These are phyloP conservation scores for Trametes hirsuta DNA, from an alignment of 1,284 basidiomycete genomes.

Conservation along the genomic window DNA sequence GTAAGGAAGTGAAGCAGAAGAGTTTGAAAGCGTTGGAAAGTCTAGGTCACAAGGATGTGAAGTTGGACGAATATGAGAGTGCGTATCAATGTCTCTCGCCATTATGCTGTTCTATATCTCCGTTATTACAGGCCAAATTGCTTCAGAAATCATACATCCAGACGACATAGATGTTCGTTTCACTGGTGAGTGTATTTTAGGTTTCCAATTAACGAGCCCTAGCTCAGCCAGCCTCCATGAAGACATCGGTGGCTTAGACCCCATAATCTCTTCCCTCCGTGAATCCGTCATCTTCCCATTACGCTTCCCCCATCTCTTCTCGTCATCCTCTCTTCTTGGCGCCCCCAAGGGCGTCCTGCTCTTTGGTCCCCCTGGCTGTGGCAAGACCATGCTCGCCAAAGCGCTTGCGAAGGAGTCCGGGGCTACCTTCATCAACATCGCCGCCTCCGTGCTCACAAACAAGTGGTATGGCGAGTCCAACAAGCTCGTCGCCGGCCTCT, in stretches of 20 bases:
- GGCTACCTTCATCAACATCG: conserved; percentile 95
- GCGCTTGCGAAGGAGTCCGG: conserved; percentile 96
- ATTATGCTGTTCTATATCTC: conserved; percentile 1
- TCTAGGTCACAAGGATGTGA: conserved; percentile 71
- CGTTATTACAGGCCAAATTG: conserved; percentile 63
- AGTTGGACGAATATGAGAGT: conserved; percentile 85
- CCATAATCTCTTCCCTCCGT: conserved; percentile 88
- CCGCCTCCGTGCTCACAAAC: conserved; percentile 79
- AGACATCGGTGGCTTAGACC: conserved; percentile 96
- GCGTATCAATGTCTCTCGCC: conserved; percentile 31
- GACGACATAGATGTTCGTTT: conserved; percentile 82
- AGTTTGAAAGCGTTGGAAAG: conserved; percentile 73
- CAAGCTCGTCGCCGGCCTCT: conserved; percentile 91
- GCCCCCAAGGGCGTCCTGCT: conserved; percentile 85
- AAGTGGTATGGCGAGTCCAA: conserved; percentile 99
- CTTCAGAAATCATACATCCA: conserved; percentile 84
- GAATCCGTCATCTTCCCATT: conserved; percentile 98
- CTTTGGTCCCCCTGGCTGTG: conserved; percentile 91
- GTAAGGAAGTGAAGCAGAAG: conserved; percentile 68
- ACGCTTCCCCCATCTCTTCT: conserved; percentile 90
- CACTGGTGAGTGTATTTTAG: conserved; percentile 50
- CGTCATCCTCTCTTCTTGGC: conserved; percentile 68
- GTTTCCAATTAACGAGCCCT: background rate
- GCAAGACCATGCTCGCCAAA: conserved; percentile 95
- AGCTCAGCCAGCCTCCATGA: background rate